Percentiles rank a stretch among this genome's conserved stretches.
Evolutionary conservation across 139 green algal species (phyloP).

Genomic region (Trebouxia sp.): DNA sequence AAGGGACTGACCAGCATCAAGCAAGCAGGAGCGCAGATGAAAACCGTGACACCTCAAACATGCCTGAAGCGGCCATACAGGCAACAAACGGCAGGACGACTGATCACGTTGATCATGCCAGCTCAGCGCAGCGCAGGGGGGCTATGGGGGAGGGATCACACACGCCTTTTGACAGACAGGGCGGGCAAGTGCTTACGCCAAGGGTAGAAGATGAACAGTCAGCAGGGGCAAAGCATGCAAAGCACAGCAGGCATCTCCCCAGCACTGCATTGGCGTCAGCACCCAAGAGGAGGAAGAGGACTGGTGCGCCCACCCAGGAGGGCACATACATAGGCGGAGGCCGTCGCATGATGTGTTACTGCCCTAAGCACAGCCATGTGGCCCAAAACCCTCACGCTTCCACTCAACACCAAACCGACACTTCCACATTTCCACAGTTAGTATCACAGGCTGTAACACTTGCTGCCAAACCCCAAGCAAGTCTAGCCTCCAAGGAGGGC

Average conservation of each 20-base stretch:
- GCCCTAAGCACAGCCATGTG: slow-evolving; percentile 49
- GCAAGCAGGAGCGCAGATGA: slow-evolving; percentile 9
- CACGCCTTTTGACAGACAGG: no score
- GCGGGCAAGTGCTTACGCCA: no score
- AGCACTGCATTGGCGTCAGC: neutral
- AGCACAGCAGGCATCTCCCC: neutral
- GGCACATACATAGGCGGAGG: slow-evolving; percentile 24
- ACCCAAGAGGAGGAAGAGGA: neutral
- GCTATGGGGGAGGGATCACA: no score
- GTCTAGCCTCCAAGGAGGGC: neutral
- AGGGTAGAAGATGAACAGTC: neutral
- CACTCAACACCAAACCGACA: neutral
- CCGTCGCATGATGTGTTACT: slow-evolving; percentile 59
- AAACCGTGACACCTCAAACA: neutral
- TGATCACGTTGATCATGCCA: no score
- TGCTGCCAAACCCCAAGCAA: neutral
- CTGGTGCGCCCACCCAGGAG: neutral
- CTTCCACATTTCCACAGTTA: neutral
- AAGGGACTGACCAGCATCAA: neutral
- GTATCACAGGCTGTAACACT: neutral
- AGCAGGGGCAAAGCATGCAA: neutral
- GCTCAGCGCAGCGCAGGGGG: no score
- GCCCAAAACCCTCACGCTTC: neutral
- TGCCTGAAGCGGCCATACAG: no score
- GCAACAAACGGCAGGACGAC: no score